Conservation (phyloP, 768 basidiomycete species). For the Kwoniella sp. region DNA sequence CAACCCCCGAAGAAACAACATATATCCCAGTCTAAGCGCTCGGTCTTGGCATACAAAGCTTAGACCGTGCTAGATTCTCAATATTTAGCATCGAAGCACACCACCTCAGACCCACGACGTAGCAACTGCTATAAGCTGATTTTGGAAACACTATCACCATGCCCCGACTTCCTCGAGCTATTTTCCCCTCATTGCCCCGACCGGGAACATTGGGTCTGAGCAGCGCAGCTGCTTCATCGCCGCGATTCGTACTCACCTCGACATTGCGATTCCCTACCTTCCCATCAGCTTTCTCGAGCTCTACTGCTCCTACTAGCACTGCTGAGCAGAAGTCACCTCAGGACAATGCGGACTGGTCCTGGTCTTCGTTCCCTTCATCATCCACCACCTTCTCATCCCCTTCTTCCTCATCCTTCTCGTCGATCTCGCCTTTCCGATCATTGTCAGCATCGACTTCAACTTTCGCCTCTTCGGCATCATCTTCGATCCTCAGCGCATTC, state of each 20-base stretch:
- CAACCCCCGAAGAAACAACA: background rate
- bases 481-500: slow-evolving; percentile 3
- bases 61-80: background rate
- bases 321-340: background rate
- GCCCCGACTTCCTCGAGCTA: slow-evolving; percentile 24
- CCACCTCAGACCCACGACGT: background rate
- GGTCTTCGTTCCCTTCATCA: background rate
- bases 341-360: background rate
- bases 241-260: slow-evolving; percentile 14
- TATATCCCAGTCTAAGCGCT: background rate
- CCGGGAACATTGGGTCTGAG: background rate
- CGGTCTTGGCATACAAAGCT: background rate
- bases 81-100: too few species aligned
- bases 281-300: slow-evolving; percentile 2
- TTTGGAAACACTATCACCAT: slow-evolving; percentile 16
- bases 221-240: background rate
- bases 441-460: slow-evolving; percentile 5
- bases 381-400: background rate
- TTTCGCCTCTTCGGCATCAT: slow-evolving; percentile 4
- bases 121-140: too few species aligned
- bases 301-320: background rate
- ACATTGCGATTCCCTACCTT: slow-evolving; percentile 14
- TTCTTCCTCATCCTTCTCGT: slow-evolving; percentile 2
- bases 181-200: slow-evolving; percentile 14
- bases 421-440: background rate